Evolutionary conservation across 352 stramenopile species (phyloP).

Genomic region (Globisporangium middletonii): DNA sequence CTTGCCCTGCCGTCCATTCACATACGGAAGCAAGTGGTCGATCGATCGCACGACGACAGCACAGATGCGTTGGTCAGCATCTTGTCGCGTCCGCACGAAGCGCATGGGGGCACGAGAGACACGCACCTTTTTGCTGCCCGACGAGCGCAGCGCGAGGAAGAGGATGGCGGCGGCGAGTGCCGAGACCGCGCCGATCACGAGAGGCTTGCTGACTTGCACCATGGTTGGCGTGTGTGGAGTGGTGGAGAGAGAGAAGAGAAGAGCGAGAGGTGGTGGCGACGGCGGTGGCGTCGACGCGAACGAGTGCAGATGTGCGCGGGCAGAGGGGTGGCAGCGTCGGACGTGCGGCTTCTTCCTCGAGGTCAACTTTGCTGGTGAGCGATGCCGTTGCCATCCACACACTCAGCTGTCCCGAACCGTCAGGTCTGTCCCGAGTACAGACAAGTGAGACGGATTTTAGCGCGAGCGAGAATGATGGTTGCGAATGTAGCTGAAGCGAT

Average conservation of each 20-base stretch:
- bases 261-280: not conserved
- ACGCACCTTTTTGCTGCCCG: conserved; percentile 26
- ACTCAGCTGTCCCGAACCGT: conserved; percentile 2
- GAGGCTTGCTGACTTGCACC: conserved; percentile 75
- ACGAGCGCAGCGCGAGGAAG: conserved; percentile 43
- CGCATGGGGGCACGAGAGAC: not conserved
- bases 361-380: conserved; percentile 4
- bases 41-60: conserved; percentile 1
- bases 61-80: conserved; percentile 1
- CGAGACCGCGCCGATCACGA: conserved; percentile 70
- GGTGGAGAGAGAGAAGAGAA: not conserved
- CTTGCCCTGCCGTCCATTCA: conserved; percentile 28
- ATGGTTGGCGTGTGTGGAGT: conserved; percentile 20
- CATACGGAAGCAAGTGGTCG: conserved; percentile 3
- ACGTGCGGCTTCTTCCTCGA: conserved; percentile 8
- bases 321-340: not conserved
- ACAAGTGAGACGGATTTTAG: too few relatives aligned
- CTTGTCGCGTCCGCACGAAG: too few relatives aligned
- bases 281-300: not conserved
- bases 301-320: not conserved
- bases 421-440: not conserved
- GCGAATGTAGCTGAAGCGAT: too few relatives aligned
- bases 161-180: conserved; percentile 49
- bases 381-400: not conserved
- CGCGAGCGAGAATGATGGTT: too few relatives aligned